Evolutionary conservation across 441 rosid species (phyloP).

Genomic region (Corymbia citriodora): DNA sequence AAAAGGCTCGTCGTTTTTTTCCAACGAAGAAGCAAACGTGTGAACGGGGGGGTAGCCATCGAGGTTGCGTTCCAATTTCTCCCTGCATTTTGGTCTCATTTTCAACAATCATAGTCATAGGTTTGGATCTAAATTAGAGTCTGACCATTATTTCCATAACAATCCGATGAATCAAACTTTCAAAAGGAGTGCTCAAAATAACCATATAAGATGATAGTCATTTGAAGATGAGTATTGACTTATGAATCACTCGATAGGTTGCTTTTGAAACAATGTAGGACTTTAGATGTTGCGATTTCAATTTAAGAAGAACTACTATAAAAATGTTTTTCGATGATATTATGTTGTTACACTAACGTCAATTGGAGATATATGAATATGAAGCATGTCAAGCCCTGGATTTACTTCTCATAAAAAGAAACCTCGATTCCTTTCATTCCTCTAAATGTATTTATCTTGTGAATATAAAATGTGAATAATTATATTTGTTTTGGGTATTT

Average conservation of each 20-base stretch:
- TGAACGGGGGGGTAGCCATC: background rate
- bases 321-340: background rate
- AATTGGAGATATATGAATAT: background rate
- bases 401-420: background rate
- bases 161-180: background rate
- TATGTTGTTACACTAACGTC: background rate
- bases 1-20: background rate
- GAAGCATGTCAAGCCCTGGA: background rate
- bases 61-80: background rate
- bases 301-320: background rate
- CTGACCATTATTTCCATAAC: background rate
- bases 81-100: background rate
- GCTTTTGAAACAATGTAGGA: background rate
- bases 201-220: background rate
- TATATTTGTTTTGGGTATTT: background rate
- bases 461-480: background rate
- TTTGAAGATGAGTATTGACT: background rate
- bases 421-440: background rate
- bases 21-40: background rate
- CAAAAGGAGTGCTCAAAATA: background rate
- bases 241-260: background rate
- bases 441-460: background rate
- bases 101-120: background rate
- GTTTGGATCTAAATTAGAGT: background rate
- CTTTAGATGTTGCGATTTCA: background rate